Conservation (phyloP, 331 rosid genomes). For the Dryas integrifolia region DNA sequence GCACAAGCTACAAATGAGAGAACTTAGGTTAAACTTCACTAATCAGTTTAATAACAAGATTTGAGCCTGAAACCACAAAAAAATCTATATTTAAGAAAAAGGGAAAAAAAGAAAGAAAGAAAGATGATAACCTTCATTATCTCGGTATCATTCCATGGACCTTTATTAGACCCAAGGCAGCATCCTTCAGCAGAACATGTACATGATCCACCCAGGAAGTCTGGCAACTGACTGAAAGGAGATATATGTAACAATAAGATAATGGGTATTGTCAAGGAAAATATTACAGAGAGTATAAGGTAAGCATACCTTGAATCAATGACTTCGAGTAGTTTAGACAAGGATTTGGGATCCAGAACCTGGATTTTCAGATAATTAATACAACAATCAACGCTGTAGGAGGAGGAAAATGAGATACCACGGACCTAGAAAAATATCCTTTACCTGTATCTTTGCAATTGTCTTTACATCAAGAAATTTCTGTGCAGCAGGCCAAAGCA, state of each 20-base stretch:
- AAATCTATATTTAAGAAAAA: not conserved
- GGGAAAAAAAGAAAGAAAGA: not conserved
- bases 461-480: slow-evolving; percentile 79
- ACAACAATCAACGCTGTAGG: not conserved
- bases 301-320: slow-evolving; percentile 62
- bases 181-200: slow-evolving; percentile 69
- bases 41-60: slow-evolving; percentile 3
- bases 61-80: not conserved
- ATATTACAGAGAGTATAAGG: not conserved
- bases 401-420: not conserved
- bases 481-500: slow-evolving; percentile 96
- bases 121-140: slow-evolving; percentile 64
- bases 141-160: slow-evolving; percentile 87
- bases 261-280: not conserved
- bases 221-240: slow-evolving; percentile 76
- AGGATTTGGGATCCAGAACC: slow-evolving; percentile 66
- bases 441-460: slow-evolving; percentile 72
- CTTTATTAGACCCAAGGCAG: slow-evolving; percentile 75
- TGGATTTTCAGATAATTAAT: slow-evolving; percentile 18
- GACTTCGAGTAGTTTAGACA: slow-evolving; percentile 58
- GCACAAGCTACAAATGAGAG: slow-evolving; percentile 55
- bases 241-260: slow-evolving; percentile 10
- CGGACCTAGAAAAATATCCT: not conserved
- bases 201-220: slow-evolving; percentile 88
- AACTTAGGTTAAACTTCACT: slow-evolving; percentile 11